These are phyloP conservation scores for Straminergon stramineum DNA, from an alignment of 225 moss, liverwort and hornwort genomes.

Conservation along the genomic window DNA sequence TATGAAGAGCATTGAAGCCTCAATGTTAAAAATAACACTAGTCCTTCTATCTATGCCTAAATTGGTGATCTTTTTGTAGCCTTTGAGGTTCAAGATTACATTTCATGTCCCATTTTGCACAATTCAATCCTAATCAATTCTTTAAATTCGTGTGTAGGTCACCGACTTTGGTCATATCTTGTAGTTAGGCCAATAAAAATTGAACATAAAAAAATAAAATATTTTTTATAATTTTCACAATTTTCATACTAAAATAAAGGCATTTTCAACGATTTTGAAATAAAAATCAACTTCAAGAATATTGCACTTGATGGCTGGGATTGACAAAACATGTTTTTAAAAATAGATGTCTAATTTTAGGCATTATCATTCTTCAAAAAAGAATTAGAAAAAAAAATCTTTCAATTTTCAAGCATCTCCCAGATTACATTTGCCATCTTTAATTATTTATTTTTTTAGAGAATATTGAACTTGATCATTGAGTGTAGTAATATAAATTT, in stretches of 20 bases:
- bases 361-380: too few species aligned
- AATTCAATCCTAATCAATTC: not conserved
- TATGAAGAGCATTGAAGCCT: not conserved
- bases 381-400: too few species aligned
- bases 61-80: not conserved
- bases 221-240: not conserved
- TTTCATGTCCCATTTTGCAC: not conserved
- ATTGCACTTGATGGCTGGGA: fast-evolving
- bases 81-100: not conserved
- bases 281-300: too few species aligned
- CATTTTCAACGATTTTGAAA: too few species aligned
- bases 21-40: too few species aligned
- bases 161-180: not conserved
- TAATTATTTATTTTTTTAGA: not conserved
- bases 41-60: too few species aligned
- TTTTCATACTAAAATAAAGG: too few species aligned
- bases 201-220: not conserved
- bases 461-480: not conserved
- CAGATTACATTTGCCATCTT: not conserved
- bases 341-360: too few species aligned
- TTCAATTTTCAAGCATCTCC: not conserved
- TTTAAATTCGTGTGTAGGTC: not conserved
- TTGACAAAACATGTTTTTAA: too few species aligned
- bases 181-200: not conserved
- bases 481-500: fast-evolving